Percentiles rank a stretch among this genome's conserved stretches.
These are phyloP conservation scores for Pestalotiopsis sp. DNA, from an alignment of 2,329 filamentous ascomycete genomes.

Conservation along the genomic window DNA sequence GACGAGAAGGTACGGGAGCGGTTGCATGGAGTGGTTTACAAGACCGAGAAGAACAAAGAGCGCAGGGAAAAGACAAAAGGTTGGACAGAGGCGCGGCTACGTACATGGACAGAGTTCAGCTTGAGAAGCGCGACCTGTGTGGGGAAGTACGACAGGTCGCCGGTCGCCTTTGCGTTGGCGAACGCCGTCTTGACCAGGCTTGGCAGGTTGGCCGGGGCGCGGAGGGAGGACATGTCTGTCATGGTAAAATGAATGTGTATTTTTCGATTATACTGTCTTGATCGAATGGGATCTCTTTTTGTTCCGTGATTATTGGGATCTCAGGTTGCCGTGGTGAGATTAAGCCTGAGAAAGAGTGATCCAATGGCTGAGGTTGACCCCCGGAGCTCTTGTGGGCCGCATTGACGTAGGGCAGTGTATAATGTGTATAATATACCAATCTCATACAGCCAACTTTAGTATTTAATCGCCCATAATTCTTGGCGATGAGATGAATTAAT, in stretches of 20 bases:
- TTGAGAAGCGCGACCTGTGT: constrained; percentile 54
- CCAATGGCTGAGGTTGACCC: no score
- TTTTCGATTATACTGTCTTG: not conserved
- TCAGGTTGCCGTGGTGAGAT: no score
- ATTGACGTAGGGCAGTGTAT: no score
- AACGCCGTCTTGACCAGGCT: constrained; percentile 54
- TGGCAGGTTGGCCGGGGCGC: constrained; percentile 49
- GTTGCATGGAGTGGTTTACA: not conserved
- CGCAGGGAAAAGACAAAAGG: not conserved
- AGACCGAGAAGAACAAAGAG: not conserved
- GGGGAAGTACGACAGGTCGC: constrained; percentile 56
- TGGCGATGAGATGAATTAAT: no score
- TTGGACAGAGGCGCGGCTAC: constrained; percentile 20
- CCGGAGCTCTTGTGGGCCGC: no score
- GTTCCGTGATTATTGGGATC: not conserved
- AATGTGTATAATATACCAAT: no score
- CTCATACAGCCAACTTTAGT: no score
- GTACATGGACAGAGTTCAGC: constrained; percentile 45
- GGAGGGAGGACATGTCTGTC: constrained; percentile 40
- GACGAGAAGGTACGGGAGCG: no score
- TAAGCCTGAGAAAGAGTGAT: no score
- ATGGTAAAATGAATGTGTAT: constrained; percentile 17
- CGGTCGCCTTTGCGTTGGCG: constrained; percentile 45
- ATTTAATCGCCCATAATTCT: no score
- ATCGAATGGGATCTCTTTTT: not conserved